phyloP scores from a whole-genome alignment of 2,329 filamentous ascomycete genomes.

The Penicillium digitatum region DNA sequence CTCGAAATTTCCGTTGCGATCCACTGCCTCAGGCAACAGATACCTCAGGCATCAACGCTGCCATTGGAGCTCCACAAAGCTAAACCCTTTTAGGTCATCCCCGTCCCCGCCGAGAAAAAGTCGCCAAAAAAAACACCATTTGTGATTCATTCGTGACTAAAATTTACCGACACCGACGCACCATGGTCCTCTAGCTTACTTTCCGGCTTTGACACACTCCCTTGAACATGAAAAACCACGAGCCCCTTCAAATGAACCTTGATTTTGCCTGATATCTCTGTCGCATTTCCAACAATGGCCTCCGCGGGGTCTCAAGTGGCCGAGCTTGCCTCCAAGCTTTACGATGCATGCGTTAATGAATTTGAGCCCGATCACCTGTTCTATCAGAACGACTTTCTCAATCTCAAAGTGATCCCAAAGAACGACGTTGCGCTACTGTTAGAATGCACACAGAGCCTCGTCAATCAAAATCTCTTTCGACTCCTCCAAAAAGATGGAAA shows the following conservation, averaged over 20 bases:
- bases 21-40: constrained; percentile 15
- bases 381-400: constrained; percentile 46
- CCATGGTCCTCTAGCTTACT: constrained; percentile 19
- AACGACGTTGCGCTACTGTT: constrained; percentile 43
- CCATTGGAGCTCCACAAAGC: constrained; percentile 7
- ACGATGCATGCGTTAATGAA: constrained; percentile 42
- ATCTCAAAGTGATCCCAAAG: constrained; percentile 43
- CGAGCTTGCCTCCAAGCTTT: constrained; percentile 45
- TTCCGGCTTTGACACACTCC: constrained; percentile 15
- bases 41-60: constrained; percentile 8
- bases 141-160: constrained; percentile 18
- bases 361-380: constrained; percentile 44
- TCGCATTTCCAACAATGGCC: constrained; percentile 30
- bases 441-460: constrained; percentile 44
- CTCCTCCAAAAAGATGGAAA: constrained; percentile 44
- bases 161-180: constrained; percentile 4
- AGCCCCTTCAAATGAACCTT: constrained; percentile 29
- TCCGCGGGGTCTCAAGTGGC: constrained; percentile 33
- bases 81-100: constrained; percentile 18
- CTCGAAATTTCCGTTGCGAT: constrained; percentile 44
- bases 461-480: constrained; percentile 46
- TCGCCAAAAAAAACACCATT: constrained; percentile 29
- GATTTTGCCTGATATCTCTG: constrained; percentile 21
- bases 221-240: constrained; percentile 34
- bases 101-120: constrained; percentile 28